These are phyloP conservation scores for Diaporthe vexans DNA, from an alignment of 2,329 filamentous ascomycete genomes.

Conservation along the genomic window DNA sequence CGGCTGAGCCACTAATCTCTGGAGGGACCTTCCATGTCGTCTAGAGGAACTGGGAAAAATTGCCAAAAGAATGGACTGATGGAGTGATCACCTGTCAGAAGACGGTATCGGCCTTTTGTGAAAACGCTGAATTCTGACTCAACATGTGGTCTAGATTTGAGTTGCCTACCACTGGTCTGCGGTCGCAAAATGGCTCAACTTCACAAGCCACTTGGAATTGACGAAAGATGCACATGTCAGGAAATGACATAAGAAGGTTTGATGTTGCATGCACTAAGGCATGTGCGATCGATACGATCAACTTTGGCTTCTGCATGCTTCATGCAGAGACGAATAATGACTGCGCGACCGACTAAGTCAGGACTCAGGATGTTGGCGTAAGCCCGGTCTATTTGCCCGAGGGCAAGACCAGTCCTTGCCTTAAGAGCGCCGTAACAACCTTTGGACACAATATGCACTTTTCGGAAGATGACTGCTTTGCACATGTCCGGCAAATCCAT, in stretches of 20 bases:
- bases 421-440: too few relatives aligned
- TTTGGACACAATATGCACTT: too few relatives aligned
- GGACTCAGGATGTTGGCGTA: too few relatives aligned
- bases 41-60: neutral
- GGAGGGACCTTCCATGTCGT: neutral
- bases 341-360: neutral
- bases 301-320: neutral
- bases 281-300: too few relatives aligned
- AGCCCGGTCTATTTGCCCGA: too few relatives aligned
- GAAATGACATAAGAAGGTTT: slow-evolving; percentile 3
- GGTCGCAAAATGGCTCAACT: slow-evolving; percentile 9
- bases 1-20: neutral
- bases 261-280: neutral
- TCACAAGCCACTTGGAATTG: too few relatives aligned
- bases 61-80: neutral
- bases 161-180: neutral
- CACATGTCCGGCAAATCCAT: too few relatives aligned
- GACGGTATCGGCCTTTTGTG: neutral
- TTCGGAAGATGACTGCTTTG: too few relatives aligned
- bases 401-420: too few relatives aligned
- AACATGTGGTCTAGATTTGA: neutral
- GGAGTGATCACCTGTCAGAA: neutral
- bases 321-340: neutral
- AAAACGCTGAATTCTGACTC: slow-evolving; percentile 3
- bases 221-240: neutral